Percentiles rank a stretch among this genome's conserved stretches.
Evolutionary conservation across 768 basidiomycete species (phyloP).

Genomic region (Agrocybe chaxingu): DNA sequence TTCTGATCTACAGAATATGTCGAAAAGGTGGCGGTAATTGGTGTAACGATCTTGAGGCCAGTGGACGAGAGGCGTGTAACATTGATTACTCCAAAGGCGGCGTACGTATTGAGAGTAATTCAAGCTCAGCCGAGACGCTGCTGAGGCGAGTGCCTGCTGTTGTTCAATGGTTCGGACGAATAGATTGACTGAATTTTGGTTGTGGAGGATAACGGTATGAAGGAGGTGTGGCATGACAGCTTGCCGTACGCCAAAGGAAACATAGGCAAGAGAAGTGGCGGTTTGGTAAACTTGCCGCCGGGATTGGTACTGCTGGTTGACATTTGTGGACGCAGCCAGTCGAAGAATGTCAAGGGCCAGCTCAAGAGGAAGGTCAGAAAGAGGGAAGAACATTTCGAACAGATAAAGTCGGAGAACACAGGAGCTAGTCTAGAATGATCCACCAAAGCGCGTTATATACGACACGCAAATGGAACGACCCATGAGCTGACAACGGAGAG

Average conservation of each 20-base stretch:
- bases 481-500: no score
- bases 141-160: slow-evolving; percentile 17
- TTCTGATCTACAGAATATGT: slow-evolving; percentile 26
- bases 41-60: slow-evolving; percentile 9
- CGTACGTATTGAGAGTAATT: slow-evolving; percentile 29
- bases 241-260: slow-evolving; percentile 30
- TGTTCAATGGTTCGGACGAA: slow-evolving; percentile 30
- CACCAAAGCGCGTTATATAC: no score
- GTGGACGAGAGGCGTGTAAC: slow-evolving; percentile 22
- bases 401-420: not conserved
- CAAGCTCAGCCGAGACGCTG: slow-evolving; percentile 21
- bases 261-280: slow-evolving; percentile 27
- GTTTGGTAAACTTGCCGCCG: slow-evolving; percentile 18
- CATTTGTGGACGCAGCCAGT: slow-evolving; percentile 26
- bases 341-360: slow-evolving; percentile 31
- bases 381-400: slow-evolving; percentile 12
- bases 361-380: slow-evolving; percentile 30
- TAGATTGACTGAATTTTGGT: slow-evolving; percentile 21
- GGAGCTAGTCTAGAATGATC: not conserved
- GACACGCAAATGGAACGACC: no score
- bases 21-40: slow-evolving; percentile 21
- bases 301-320: slow-evolving; percentile 4
- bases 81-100: slow-evolving; percentile 32
- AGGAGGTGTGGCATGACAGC: slow-evolving; percentile 36
- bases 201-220: slow-evolving; percentile 32